phyloP scores from a whole-genome alignment of 2,329 filamentous ascomycete genomes.

The Exophiala spinifera region DNA sequence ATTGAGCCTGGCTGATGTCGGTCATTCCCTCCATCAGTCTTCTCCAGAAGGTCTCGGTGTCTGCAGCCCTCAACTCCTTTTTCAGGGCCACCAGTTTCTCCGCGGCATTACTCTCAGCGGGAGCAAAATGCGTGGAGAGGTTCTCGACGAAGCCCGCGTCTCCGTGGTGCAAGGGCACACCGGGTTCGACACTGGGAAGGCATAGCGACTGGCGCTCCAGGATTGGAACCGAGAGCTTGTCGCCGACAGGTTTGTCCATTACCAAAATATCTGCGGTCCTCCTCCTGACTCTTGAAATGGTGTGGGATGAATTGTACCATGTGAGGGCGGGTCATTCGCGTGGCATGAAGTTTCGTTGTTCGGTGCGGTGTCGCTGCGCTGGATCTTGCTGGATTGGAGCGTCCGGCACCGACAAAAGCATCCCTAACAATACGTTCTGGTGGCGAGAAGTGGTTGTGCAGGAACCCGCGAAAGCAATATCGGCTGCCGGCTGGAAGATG shows the following conservation, averaged over 20 bases:
- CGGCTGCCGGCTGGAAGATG: background rate
- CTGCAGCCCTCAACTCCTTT: slow-evolving; percentile 49
- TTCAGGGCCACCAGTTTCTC: slow-evolving; percentile 62
- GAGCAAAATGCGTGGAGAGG: slow-evolving; percentile 38
- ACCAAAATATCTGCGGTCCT: slow-evolving; percentile 4
- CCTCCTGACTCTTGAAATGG: background rate
- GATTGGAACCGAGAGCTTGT: slow-evolving; percentile 2
- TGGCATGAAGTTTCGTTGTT: background rate
- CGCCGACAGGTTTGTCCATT: slow-evolving; percentile 9
- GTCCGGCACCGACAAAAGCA: background rate
- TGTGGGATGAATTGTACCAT: background rate
- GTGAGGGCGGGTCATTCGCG: background rate
- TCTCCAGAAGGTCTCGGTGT: slow-evolving; percentile 62
- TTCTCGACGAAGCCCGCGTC: slow-evolving; percentile 43
- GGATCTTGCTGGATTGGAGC: background rate
- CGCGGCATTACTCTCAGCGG: slow-evolving; percentile 58
- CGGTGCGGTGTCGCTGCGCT: background rate
- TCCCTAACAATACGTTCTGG: background rate
- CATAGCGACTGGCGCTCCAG: slow-evolving; percentile 43
- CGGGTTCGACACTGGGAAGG: slow-evolving; percentile 40
- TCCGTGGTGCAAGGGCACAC: slow-evolving; percentile 44
- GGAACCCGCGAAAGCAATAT: background rate
- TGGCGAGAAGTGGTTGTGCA: no score
- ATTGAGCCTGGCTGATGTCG: slow-evolving; percentile 61
- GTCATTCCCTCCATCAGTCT: slow-evolving; percentile 63